Evolutionary conservation across 345 rosid genomes (phyloP).

Genomic region (Arabidopsis arenosa): DNA sequence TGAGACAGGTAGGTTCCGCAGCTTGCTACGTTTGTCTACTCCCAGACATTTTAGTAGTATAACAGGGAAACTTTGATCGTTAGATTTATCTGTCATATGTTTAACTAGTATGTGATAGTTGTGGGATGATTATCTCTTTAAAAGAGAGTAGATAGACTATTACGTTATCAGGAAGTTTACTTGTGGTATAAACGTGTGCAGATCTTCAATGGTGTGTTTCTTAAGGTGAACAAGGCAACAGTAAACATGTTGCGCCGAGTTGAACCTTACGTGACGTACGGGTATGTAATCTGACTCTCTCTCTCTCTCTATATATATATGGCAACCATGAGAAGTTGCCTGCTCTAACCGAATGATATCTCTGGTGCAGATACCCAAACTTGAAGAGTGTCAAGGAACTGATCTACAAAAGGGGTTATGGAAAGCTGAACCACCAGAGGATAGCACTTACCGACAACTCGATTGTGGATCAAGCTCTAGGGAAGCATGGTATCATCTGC

Average conservation of each 20-base stretch:
- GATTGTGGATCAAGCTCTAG: slow-evolving; percentile 65
- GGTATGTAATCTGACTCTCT: slow-evolving; percentile 52
- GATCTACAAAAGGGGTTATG: slow-evolving; percentile 83
- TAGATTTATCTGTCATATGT: not conserved
- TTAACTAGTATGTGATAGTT: slow-evolving; percentile 1
- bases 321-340: not conserved
- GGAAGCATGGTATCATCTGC: slow-evolving; percentile 71
- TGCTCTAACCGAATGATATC: not conserved
- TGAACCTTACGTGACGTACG: slow-evolving; percentile 85
- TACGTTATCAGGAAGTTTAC: slow-evolving; percentile 3
- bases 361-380: slow-evolving; percentile 70
- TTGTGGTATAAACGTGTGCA: slow-evolving; percentile 31
- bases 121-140: not conserved
- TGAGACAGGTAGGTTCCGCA: slow-evolving; percentile 65
- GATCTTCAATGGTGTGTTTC: slow-evolving; percentile 91
- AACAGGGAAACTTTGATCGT: too few species aligned
- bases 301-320: not conserved
- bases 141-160: not conserved
- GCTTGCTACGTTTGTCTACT: not conserved
- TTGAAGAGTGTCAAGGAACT: slow-evolving; percentile 77
- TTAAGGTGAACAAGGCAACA: slow-evolving; percentile 62
- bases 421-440: slow-evolving; percentile 73
- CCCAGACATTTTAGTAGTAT: not conserved
- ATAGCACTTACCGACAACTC: slow-evolving; percentile 67
- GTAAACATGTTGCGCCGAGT: slow-evolving; percentile 80